Evolutionary conservation across 2,329 filamentous ascomycete genomes (phyloP), one percentile per base, ranked within the genome.

Genomic region (Emergomyces africanus): DNA sequence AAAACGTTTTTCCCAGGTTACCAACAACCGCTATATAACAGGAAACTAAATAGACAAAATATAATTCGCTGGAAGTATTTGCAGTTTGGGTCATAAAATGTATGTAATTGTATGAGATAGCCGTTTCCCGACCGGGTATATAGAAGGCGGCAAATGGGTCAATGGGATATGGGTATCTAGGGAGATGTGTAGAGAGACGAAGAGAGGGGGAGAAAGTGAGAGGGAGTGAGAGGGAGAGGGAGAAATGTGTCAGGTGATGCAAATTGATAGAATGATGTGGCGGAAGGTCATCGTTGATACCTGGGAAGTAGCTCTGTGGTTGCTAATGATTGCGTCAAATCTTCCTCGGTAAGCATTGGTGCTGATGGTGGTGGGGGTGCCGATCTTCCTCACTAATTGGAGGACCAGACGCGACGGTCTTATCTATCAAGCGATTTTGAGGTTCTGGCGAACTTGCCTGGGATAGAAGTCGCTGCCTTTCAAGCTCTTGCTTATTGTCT

Each of bases 401-500:
- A n/a, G 18, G 14, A 23, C 37, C 20, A 3, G 50, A 15, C 61
- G 20, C 60, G 2, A 23, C 55, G 28, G 56, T 60, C 39, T 65
- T 63, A 35, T 61, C 64, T 30, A 42, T 12, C n/a, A 64, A 63
- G 39, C 57, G 41, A 51, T 59, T 10, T 8, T 64, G 59, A 25
- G 58, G 42, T 39, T 59, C 33, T 20, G 86, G 86, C 9, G 82
- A 81, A 69, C 85, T 87, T 8, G 82, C 82, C 66, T 87, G 80
- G 57, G 78, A 75, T 61, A 87, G 75, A n/a, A 89, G 71, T 42
- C 85, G 77, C 59, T 76, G 80, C 23, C 84, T 78, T 69, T 91
- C 87, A 6, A 90, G 75, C 69, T 95, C 89, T 65, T 86, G 84
- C 70, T 95, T 94, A 70, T 95, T 91, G 59, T 94, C 88, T 59